Evolutionary conservation across 805 yeast species (phyloP), one percentile per base, ranked within the genome.

Genomic region (Kuraishia molischiana): DNA sequence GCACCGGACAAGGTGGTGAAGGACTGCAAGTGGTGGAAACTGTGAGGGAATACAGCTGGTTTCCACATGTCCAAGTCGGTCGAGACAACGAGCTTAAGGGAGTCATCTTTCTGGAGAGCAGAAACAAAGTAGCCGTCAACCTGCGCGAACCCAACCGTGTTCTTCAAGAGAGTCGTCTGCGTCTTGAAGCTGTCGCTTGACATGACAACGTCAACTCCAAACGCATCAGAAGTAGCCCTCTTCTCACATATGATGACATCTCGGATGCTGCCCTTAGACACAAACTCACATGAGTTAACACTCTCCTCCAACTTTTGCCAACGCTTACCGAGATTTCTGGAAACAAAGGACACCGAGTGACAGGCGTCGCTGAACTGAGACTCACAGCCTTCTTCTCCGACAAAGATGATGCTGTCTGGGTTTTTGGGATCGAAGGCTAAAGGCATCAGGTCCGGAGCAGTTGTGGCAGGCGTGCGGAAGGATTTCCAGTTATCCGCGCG

Each of bases 1-100:
- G 68, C 64, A 0, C 90, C 75, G 19, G 85, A 84, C 24, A 90
- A 62, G 8, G 85, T 69, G 1, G 95, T 86, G 56, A 82, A 86
- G 0, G 85, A 79, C 49, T 72, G 75, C 44, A 73, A 77, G 29
- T 69, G 66, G 5, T 66, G 58, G 50, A 83, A 65, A 43, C 65
- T 59, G 19, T 74, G 69, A 1, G 97, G 97, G 57, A 85, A 78
- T 38, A 70, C 64, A 0, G 94, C 94, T 38, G 72, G 78, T 0
- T 89, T 82, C 70, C 82, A 89, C 8, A 57, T 63, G 6, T 50
- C 41, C 17, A 95, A 96, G 54, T 89, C 86, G 6, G 73, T 61
- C 1, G 95, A 78, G 2, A 84, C 85, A 47, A 70, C 70, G 1
- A 87, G 84, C 40, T 69, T 64, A 38, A 85, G 59, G n/a, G 69